Conservation (phyloP, 208 protist species). For the Trypanosoma avium region DNA sequence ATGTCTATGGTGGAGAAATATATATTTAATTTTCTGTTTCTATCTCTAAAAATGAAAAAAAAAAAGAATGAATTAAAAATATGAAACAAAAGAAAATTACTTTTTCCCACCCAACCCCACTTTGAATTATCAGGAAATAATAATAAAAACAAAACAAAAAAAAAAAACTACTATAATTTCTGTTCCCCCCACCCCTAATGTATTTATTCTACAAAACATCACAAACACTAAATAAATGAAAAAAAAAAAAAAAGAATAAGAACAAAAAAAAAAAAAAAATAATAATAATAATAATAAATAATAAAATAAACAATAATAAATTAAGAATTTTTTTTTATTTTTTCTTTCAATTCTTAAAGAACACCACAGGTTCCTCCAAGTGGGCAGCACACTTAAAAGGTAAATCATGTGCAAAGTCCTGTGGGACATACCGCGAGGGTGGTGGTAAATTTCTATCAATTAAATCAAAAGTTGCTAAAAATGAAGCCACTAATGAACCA, state of each 20-base stretch:
- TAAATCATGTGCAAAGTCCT: conserved; percentile 83
- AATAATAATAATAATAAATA: background rate
- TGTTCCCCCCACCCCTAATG: no score
- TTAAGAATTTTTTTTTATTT: conserved; percentile 1
- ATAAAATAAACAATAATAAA: background rate
- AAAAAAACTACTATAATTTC: no score
- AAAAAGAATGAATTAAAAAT: no score
- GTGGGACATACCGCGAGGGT: conserved; percentile 79
- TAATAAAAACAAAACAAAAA: no score
- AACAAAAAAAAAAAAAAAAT: background rate
- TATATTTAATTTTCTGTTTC: no score
- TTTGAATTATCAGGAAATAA: no score
- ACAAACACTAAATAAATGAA: no score
- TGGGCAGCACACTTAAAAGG: conserved; percentile 66
- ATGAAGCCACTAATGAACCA: conserved; percentile 79
- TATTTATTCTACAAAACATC: no score
- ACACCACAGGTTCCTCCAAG: conserved; percentile 78
- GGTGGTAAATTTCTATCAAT: conserved; percentile 64
- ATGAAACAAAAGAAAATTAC: no score
- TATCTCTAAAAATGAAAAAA: no score
- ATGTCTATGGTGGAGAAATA: no score
- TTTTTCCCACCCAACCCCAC: no score
- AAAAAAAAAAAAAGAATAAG: background rate
- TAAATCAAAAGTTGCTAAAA: conserved; percentile 74
- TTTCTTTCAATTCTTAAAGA: conserved; percentile 66